Percentiles rank a stretch among this genome's conserved stretches.
These are phyloP conservation scores for Begonia fuchsioides DNA, from an alignment of 306 rosid genomes.

Conservation along the genomic window DNA sequence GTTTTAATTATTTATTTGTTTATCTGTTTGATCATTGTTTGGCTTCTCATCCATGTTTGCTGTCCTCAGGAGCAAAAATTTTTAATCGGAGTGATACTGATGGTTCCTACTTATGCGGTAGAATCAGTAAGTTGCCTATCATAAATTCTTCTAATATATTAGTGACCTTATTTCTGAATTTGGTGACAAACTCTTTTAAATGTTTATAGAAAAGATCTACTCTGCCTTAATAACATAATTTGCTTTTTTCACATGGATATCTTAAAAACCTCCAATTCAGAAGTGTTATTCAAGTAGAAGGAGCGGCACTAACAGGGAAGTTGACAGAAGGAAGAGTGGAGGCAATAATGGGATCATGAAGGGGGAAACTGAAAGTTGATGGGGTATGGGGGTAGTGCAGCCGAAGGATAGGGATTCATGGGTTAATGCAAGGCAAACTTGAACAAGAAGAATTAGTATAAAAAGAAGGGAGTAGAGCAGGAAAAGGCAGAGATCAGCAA, in stretches of 20 bases:
- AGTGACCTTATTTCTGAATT: too few relatives aligned
- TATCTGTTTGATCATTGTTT: background rate
- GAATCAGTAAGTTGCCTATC: conserved; percentile 64
- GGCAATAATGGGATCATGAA: too few relatives aligned
- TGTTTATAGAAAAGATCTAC: background rate
- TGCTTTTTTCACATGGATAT: background rate
- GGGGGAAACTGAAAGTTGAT: too few relatives aligned
- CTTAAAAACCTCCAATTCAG: background rate
- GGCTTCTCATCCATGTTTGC: conserved; percentile 4
- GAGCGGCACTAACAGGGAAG: too few relatives aligned
- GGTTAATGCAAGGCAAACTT: too few relatives aligned
- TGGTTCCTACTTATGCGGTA: conserved; percentile 95
- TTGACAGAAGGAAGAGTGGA: too few relatives aligned
- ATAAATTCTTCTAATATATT: background rate
- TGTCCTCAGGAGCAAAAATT: conserved; percentile 69
- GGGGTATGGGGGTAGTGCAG: too few relatives aligned
- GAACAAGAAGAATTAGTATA: too few relatives aligned
- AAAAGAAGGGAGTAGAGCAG: too few relatives aligned
- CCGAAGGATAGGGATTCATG: too few relatives aligned
- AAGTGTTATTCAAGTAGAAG: too few relatives aligned
- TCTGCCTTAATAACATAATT: background rate
- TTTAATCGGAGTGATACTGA: conserved; percentile 77
- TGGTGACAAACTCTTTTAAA: background rate
- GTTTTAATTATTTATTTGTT: background rate
- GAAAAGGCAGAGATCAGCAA: too few relatives aligned